phyloP scores from a whole-genome alignment of 2,329 filamentous ascomycete species.

The Verticillium longisporum region DNA sequence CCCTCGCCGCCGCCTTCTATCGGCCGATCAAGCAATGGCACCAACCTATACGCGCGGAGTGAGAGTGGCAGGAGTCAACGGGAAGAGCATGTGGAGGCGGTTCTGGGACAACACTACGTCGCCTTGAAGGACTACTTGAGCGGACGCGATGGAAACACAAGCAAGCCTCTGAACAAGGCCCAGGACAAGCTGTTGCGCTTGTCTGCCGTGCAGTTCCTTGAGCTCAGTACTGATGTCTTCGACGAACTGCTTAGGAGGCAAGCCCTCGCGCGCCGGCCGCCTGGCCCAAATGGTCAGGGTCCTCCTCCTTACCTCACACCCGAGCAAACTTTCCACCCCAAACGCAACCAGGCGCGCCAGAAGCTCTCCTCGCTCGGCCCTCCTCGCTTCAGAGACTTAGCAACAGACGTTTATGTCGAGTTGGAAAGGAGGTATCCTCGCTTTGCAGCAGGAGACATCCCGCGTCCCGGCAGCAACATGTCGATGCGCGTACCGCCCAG shows the following conservation, averaged over 20 bases:
- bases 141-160: conserved; percentile 68
- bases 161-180: conserved; percentile 76
- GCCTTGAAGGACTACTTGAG: conserved; percentile 72
- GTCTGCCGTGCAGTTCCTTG: conserved; percentile 89
- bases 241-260: conserved; percentile 90
- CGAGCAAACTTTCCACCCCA: conserved; percentile 88
- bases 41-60: conserved; percentile 59
- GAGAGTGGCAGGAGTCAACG: conserved; percentile 56
- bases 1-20: conserved; percentile 87
- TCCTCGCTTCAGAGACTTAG: conserved; percentile 82
- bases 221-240: conserved; percentile 95
- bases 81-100: conserved; percentile 53
- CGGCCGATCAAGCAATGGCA: conserved; percentile 77
- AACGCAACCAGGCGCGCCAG: conserved; percentile 94
- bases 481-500: conserved; percentile 54
- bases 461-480: conserved; percentile 62
- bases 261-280: conserved; percentile 49
- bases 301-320: conserved; percentile 72
- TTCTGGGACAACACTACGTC: conserved; percentile 74
- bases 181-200: conserved; percentile 89
- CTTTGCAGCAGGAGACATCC: conserved; percentile 65
- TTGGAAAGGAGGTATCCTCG: conserved; percentile 83
- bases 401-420: conserved; percentile 94
- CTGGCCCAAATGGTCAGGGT: conserved; percentile 39
- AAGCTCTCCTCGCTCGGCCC: conserved; percentile 86